Conservation (phyloP, 495 filamentous ascomycete genomes). For the Podospora sp. region DNA sequence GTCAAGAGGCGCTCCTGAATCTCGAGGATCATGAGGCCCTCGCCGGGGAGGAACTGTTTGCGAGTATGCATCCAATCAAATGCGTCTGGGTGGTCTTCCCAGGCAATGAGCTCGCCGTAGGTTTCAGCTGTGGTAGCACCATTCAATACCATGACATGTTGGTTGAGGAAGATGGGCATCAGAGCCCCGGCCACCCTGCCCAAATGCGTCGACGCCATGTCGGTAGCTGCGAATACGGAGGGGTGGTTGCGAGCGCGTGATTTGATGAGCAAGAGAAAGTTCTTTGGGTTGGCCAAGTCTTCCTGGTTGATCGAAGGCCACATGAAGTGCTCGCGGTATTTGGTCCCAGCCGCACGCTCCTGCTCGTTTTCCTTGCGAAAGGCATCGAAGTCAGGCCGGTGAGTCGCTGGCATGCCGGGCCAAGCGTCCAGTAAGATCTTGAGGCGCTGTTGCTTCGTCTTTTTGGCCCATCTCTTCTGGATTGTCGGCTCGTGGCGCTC, state of each 20-base stretch:
- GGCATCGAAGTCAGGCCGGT: slow-evolving; percentile 56
- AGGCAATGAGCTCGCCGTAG: slow-evolving; percentile 55
- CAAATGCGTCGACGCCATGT: slow-evolving; percentile 37
- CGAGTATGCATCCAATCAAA: too few relatives aligned
- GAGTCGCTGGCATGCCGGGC: slow-evolving; percentile 52
- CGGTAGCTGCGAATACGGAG: slow-evolving; percentile 42
- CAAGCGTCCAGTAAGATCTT: slow-evolving; percentile 46
- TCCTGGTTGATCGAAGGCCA: slow-evolving; percentile 63
- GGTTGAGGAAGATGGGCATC: slow-evolving; percentile 40
- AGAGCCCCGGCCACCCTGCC: slow-evolving; percentile 34
- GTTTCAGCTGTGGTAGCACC: slow-evolving; percentile 32
- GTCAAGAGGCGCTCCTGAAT: too few relatives aligned
- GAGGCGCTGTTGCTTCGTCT: slow-evolving; percentile 41
- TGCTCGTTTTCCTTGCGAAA: slow-evolving; percentile 34
- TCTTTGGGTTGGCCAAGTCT: slow-evolving; percentile 49
- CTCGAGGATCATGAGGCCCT: too few relatives aligned
- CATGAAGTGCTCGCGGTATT: slow-evolving; percentile 35
- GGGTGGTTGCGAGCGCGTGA: slow-evolving; percentile 50
- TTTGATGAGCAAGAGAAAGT: slow-evolving; percentile 53
- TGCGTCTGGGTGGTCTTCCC: too few relatives aligned
- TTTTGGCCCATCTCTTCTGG: slow-evolving; percentile 54
- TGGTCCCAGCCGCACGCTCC: slow-evolving; percentile 7
- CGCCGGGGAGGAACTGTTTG: too few relatives aligned
- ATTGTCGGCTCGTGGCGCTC: slow-evolving; percentile 50
- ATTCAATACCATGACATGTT: slow-evolving; percentile 48